Evolutionary conservation across 1,139 yeast species (phyloP).

Genomic region (Kurtzmaniella quercitrusa): DNA sequence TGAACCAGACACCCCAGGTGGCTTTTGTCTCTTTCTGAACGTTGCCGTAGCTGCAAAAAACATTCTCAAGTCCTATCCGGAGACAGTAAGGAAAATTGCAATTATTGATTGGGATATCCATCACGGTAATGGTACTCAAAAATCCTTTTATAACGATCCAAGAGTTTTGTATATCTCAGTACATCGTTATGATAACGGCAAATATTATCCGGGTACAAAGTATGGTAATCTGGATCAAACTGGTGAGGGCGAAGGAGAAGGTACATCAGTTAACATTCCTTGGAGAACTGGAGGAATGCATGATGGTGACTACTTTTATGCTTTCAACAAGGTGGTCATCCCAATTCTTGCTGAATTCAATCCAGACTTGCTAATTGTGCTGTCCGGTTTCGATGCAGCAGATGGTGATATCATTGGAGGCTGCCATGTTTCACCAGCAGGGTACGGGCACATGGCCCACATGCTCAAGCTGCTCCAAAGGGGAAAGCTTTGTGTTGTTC

Average conservation of each 20-base stretch:
- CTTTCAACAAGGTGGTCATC: constrained; percentile 82
- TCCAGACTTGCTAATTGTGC: constrained; percentile 89
- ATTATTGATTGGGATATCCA: constrained; percentile 97
- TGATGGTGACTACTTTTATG: constrained; percentile 93
- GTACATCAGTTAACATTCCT: constrained; percentile 84
- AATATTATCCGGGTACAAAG: constrained; percentile 89
- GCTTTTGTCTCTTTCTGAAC: constrained; percentile 92
- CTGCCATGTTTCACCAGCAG: constrained; percentile 92
- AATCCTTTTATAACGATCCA: constrained; percentile 84
- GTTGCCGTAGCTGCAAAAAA: constrained; percentile 97
- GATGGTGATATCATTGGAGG: constrained; percentile 98
- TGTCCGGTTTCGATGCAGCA: constrained; percentile 98
- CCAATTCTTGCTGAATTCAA: constrained; percentile 87
- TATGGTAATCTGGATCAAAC: constrained; percentile 74
- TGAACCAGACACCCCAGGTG: constrained; percentile 95
- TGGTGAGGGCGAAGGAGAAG: constrained; percentile 85
- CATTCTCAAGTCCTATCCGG: constrained; percentile 79
- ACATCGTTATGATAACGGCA: constrained; percentile 90
- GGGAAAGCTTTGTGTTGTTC: constrained; percentile 83
- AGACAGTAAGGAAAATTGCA: constrained; percentile 76
- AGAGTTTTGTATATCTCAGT: constrained; percentile 85
- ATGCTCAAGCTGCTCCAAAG: constrained; percentile 81
- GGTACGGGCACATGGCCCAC: constrained; percentile 96
- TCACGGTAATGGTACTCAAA: constrained; percentile 98
- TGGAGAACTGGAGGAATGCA: constrained; percentile 94